Evolutionary conservation across 176 grass and related monocot species (phyloP), one percentile per base, ranked within the genome.

Genomic region (Musa schizocarpa): DNA sequence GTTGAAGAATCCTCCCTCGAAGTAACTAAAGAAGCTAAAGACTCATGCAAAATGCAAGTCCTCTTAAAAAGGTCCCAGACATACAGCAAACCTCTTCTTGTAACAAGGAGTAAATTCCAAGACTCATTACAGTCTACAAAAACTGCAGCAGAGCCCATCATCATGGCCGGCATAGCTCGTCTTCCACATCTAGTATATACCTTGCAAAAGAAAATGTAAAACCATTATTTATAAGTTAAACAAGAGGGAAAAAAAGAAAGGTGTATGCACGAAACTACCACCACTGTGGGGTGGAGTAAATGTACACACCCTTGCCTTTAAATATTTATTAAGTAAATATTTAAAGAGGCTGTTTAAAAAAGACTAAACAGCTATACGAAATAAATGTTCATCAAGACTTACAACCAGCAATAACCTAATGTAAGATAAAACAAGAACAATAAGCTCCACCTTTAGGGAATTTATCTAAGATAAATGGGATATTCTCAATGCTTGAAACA

Each of bases 151-250:
- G 95, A 98, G 27, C 95, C 95, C 82, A 94, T 86, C 88, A 98
- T 88, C 88, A 98, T 87, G 48, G 75, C 86, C 59, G 94, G 94
- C 84, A 98, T 88, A 78, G 88, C 83, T 81, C 90, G 86, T 70
- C 88, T 84, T 66, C 94, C 94, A 69, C 84, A 91, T 79, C 73
- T 85, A 80, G 94, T 98, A 84, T 98, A 98, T 69, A 98, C 84
- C 94, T 98, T 86, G 80, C 48, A 53, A 55, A 76, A 52, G 23
- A 13, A 76, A 70, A 55, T 2, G 65, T 14, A 16, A 57, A 76
- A 70, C 13, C 20, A 73, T 83, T 54, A 25, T 25, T 50, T 13
- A 61, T 9, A 68, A 17, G 53, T 63, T 22, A 81, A 74, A 73
- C 20, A 19, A 70, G 16, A 73, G 53, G 13, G 34, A 68, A 52